Evolutionary conservation across 257 asterid genomes (phyloP), one percentile per base, ranked within the genome.

Genomic region (Hygrophila difformis): DNA sequence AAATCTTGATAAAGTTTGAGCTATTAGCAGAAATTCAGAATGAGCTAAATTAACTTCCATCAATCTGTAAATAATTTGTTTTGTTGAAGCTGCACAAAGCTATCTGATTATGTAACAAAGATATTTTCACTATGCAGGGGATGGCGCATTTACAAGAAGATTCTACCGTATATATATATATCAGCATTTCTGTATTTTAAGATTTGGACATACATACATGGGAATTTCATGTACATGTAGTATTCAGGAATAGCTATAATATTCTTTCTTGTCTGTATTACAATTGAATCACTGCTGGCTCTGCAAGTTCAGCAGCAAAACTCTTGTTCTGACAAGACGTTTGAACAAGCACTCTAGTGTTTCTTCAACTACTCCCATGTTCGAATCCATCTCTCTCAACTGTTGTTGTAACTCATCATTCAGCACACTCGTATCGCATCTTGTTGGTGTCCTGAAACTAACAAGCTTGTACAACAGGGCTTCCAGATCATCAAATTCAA

Each of bases 301-400:
- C 18, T 48, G 51, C 39, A 63, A 38, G 37, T 56, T 67, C 13
- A 52, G 69, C 43, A 62, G 47, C 23, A 44, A 62, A 5, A 52
- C 69, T 34, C 63, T 44, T 23, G 74, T 29, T 56, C 31, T 57
- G 33, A 63, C 50, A 29, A 63, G 60, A 13, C 50, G 60, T 50
- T 44, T 63, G 64, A 43, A 52, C 22, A 62, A 47, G 39, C 63
- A 62, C 44, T 62, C 63, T 3, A 62, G 49, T n/a, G 56, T 52
- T 26, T 62, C 56, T 39, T 67, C 63, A 29, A 55, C 28, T 8
- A 18, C 53, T 43, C 29, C 39, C 47, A 57, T 57, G 51, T 18
- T 37, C 7, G 53, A 35, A 13, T 51, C 66, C 44, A 53, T 61
- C 45, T 48, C 49, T 58, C 29, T 24, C 7, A 24, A 24, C 29